Base-by-base conservation (phyloP, 352 stramenopile genomes). In the Pythium utonaiense region DNA sequence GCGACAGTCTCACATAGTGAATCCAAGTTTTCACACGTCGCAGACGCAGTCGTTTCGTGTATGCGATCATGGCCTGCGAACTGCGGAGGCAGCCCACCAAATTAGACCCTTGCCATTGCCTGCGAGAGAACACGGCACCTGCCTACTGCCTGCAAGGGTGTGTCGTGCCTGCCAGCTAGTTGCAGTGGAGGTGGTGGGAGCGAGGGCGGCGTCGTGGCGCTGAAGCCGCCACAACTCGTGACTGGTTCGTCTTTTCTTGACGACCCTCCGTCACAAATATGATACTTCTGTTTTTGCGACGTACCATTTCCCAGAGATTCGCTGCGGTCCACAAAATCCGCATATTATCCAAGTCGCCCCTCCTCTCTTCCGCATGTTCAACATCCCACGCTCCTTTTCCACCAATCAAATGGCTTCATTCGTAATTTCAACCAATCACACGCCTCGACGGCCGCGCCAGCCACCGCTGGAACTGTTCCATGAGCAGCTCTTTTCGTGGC, bases 281-380 rank as follows among this genome's bases (percentile, higher is more conserved):
- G 40, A 24, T 16, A 24, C 38, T 16, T 21, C 1, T 6, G 6
- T 6, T 45, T 33, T 33, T 33, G 28, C 28, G 28, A 33, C 40
- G 40, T 47, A 47, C 40, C 27, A 47, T 47, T 47, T 27, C 19
- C 28, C 28, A 9, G 14, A 28, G 40, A 47, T 47, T 47, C 40
- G 36, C 48, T 38, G 16, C 25, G 48, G 48, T 28, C 51, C 33
- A 62, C 53, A 62, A 49, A 34, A 62, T 62, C 55, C 55, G 31
- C 33, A 21, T 58, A 50, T 58, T 58, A 58, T 58, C 52, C n/a
- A 60, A 51, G 21, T 49, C 44, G 14, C 21, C 21, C 30, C 21
- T 49, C 22, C 45, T 40, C 38, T 40, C 9, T 60, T 12, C 38
- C 41, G n/a, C 2, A 42, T 42, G 40, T 61, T 53, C 40, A 61